Percentiles rank a stretch among this genome's conserved stretches.
phyloP scores from a whole-genome alignment of 768 basidiomycete species.

The Paxillus ammoniavirescens region DNA sequence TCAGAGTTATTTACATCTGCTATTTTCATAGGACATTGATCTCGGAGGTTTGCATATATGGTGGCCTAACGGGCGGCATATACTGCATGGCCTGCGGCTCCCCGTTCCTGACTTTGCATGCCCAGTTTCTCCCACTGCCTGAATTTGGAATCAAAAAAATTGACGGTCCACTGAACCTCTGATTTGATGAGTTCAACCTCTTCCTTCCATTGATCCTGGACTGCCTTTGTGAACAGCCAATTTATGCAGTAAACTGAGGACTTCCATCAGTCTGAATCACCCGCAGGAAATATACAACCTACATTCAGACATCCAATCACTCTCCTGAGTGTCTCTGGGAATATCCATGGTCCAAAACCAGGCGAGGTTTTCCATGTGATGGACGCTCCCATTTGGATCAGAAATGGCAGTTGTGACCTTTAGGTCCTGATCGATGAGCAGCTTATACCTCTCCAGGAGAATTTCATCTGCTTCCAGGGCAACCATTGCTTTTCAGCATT shows the following conservation, averaged over 20 bases:
- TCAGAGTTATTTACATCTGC: too few species aligned
- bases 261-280: neutral
- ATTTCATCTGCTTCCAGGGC: neutral
- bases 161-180: neutral
- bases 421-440: neutral
- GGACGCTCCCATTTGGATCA: slow-evolving; percentile 3
- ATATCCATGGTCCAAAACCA: slow-evolving; percentile 12
- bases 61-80: too few species aligned
- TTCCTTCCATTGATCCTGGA: neutral
- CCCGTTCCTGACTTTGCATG: too few species aligned
- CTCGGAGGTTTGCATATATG: too few species aligned
- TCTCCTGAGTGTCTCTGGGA: neutral
- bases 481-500: neutral
- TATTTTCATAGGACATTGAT: too few species aligned
- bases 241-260: slow-evolving; percentile 1
- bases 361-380: neutral
- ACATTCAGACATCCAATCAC: slow-evolving; percentile 11
- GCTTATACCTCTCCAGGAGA: neutral
- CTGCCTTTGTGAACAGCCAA: slow-evolving; percentile 7
- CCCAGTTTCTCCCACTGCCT: too few species aligned
- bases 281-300: neutral
- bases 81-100: too few species aligned
- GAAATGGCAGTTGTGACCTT: slow-evolving; percentile 1
- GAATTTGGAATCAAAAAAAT: neutral
- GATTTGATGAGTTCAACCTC: neutral